These are phyloP conservation scores for Simplicillium aogashimaense DNA, from an alignment of 2,329 filamentous ascomycete species.

Conservation along the genomic window DNA sequence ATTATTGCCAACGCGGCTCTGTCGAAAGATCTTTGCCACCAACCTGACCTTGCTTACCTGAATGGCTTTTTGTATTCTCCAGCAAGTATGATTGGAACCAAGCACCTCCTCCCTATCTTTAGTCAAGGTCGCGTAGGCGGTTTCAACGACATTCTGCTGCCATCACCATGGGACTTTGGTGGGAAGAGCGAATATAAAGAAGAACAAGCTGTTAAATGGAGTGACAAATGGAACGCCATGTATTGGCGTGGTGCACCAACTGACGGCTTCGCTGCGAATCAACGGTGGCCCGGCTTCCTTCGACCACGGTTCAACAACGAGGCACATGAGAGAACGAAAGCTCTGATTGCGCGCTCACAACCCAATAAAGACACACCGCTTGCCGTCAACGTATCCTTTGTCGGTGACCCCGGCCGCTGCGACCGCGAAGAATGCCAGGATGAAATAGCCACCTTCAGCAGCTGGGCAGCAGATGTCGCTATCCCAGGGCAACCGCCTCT, in stretches of 20 bases:
- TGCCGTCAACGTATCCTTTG: slow-evolving; percentile 25
- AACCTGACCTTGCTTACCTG: slow-evolving; percentile 35
- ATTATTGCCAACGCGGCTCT: slow-evolving; percentile 46
- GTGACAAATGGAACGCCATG: slow-evolving; percentile 34
- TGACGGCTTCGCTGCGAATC: slow-evolving; percentile 27
- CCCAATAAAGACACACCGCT: slow-evolving; percentile 26
- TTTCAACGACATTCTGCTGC: slow-evolving; percentile 42
- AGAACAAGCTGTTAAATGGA: slow-evolving; percentile 35
- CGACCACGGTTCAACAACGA: slow-evolving; percentile 55
- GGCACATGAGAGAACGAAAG: slow-evolving; percentile 35
- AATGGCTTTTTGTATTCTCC: slow-evolving; percentile 42
- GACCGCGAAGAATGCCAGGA: slow-evolving; percentile 32
- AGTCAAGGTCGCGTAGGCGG: slow-evolving; percentile 43
- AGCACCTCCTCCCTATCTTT: slow-evolving; percentile 42
- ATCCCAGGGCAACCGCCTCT: slow-evolving; percentile 14
- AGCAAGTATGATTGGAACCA: slow-evolving; percentile 39
- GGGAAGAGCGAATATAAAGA: slow-evolving; percentile 42
- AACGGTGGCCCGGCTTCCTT: slow-evolving; percentile 52
- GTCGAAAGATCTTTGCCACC: slow-evolving; percentile 40
- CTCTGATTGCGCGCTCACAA: slow-evolving; percentile 28
- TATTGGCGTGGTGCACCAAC: slow-evolving; percentile 52
- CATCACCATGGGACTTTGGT: slow-evolving; percentile 48
- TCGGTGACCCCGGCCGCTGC: slow-evolving; percentile 30
- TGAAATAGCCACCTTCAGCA: slow-evolving; percentile 20
- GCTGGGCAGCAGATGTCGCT: slow-evolving; percentile 25